phyloP scores from a whole-genome alignment of 345 rosid genomes.

The Eucalyptus sp. region DNA sequence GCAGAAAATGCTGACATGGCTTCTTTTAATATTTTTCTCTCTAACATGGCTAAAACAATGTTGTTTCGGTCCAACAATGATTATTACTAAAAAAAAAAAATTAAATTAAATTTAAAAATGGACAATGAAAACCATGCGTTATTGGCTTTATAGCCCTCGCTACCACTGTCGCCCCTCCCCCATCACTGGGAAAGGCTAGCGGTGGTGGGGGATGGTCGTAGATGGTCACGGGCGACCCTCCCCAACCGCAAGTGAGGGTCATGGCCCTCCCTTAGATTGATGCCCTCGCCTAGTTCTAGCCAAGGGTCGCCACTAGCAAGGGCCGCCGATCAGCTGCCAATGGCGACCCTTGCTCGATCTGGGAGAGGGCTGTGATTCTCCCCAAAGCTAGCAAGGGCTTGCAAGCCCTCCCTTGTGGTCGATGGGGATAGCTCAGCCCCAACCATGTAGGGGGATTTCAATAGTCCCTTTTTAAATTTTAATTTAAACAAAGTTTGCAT shows the following conservation, averaged over 20 bases:
- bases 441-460: neutral
- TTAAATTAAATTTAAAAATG: no score
- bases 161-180: neutral
- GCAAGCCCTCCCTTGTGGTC: no score
- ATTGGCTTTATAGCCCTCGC: neutral
- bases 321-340: rapidly evolving
- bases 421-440: neutral
- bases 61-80: neutral
- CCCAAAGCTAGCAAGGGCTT: no score
- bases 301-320: neutral
- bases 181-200: rapidly evolving
- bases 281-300: neutral
- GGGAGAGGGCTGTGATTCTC: no score
- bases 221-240: no score
- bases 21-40: no score
- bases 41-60: neutral
- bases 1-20: rapidly evolving
- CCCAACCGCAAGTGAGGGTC: no score
- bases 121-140: no score
- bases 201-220: neutral
- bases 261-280: no score
- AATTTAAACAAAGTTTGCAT: neutral
- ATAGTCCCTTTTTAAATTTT: neutral
- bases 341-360: neutral
- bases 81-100: no score